Base-by-base conservation (phyloP, 345 rosid species). In the Populus davidiana region DNA sequence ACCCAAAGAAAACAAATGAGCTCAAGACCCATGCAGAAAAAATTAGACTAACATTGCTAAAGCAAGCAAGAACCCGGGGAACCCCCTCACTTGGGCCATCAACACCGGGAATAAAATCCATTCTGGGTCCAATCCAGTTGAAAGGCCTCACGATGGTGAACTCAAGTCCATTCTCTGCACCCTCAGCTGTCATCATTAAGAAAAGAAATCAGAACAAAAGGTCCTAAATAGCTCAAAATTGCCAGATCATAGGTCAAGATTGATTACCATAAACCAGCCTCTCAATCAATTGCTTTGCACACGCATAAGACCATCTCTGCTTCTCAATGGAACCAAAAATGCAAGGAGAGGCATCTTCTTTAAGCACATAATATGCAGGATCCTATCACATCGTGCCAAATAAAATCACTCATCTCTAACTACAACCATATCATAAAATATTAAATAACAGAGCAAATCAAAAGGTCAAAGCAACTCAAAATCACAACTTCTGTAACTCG, bases 51-150 rank as follows among this genome's bases (percentile, higher is more conserved):
- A 96, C 99, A 80, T 96, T 96, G 83, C 99, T 96, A 80, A 96
- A 96, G 89, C 99, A 96, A 25, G 99, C 99, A 56, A 93, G 86
- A 77, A 96, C 99, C 82, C 99, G 89, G 20, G 99, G 99, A 67
- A 96, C 99, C 74, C 99, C 99, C 88, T 96, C 99, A 56, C 98
- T 93, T 56, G 99, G 99, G 72, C 99, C 99, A 82, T 96, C 99
- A 83, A 96, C 88, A 67, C 99, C 99, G 21, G 97, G 98, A 76
- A 93, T 96, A 85, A 96, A 96, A 84, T 96, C 99, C 99, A 96
- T 96, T 87, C 99, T 89, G 39, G 99, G 98, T 83, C 99, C 99
- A 88, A 96, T 96, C 99, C 99, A 96, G 90, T 96, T 96, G 70
- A 96, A 96, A 44, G 99, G 99, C 76, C 99, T 92, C 78, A 96